Evolutionary conservation across 345 rosid species (phyloP).

Genomic region (Pelargonium nanum): DNA sequence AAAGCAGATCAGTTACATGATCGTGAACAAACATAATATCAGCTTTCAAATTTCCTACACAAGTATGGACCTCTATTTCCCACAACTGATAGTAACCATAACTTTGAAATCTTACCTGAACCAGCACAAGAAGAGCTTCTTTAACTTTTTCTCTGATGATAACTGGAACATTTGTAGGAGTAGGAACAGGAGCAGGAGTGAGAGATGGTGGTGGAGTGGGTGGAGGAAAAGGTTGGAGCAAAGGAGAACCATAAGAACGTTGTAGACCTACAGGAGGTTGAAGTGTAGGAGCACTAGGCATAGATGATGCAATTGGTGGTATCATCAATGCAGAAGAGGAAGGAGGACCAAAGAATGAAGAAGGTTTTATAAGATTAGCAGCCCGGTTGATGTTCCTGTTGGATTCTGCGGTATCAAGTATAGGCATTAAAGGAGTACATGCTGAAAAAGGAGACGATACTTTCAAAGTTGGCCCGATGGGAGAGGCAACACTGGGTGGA

Average conservation of each 20-base stretch:
- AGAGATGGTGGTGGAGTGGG: conserved; percentile 85
- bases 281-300: conserved; percentile 50
- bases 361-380: conserved; percentile 64
- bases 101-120: conserved; percentile 47
- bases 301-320: conserved; percentile 39
- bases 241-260: conserved; percentile 65
- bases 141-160: conserved; percentile 68
- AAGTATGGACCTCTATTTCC: too few relatives aligned
- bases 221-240: conserved; percentile 94
- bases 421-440: conserved; percentile 37
- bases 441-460: conserved; percentile 33
- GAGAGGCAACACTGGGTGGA: conserved; percentile 24
- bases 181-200: conserved; percentile 37
- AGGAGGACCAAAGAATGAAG: conserved; percentile 47
- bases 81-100: too few relatives aligned
- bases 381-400: conserved; percentile 26
- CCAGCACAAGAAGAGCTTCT: conserved; percentile 62
- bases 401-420: conserved; percentile 37
- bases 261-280: conserved; percentile 43
- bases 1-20: too few relatives aligned
- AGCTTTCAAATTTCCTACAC: too few relatives aligned
- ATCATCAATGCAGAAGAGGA: conserved; percentile 28
- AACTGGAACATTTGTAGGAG: conserved; percentile 31
- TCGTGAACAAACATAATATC: too few relatives aligned
- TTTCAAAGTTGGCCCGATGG: conserved; percentile 37